Base-by-base conservation (phyloP, 2,329 filamentous ascomycete genomes). In the Exophiala spinifera region DNA sequence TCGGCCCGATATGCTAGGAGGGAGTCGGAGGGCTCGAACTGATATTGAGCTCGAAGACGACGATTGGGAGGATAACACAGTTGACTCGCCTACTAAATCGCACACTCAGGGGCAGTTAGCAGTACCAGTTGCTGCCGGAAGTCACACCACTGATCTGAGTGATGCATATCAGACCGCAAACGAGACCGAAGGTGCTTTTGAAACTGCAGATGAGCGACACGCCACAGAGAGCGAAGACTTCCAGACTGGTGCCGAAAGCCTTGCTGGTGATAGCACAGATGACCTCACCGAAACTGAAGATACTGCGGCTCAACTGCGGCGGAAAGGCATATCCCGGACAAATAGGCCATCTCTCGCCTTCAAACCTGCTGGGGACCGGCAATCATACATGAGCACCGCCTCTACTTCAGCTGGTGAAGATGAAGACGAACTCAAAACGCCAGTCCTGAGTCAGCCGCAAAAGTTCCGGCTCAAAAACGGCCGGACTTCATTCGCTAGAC, bases 201-300 rank as follows among this genome's bases (percentile, higher is more conserved):
- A 88, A 67, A 88, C 85, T 40, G 85, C 85, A 20, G 89, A 95
- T 65, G 92, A 96, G 71, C 84, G 84, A 23, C 81, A 81, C 51
- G 80, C 76, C 6, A 96, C 90, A 0, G 91, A 95, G 72, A 95
- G 91, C 10, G 92, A 97, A 63, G 90, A 90, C 60, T 97, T 97
- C 82, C 88, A 95, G 69, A 96, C 92, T 3, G 91, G 89, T n/a
- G 83, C 85, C 14, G 94, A 97, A 67, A 84, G 78, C 57, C 73
- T 85, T 60, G 78, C 77, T 50, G 79, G 79, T 64, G 88, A 89
- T 14, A 91, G 86, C 66, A 87, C 84, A 53, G 89, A 90, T 57
- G 87, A 91, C 62, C 76, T 88, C 45, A 95, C 91, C 1, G 92
- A 96, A 72, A 97, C 91, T 0, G 92, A 96, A 69, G 80, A 78